Base-by-base conservation (phyloP, 176 grass and related monocot species). In the Tillandsia fasciculata region DNA sequence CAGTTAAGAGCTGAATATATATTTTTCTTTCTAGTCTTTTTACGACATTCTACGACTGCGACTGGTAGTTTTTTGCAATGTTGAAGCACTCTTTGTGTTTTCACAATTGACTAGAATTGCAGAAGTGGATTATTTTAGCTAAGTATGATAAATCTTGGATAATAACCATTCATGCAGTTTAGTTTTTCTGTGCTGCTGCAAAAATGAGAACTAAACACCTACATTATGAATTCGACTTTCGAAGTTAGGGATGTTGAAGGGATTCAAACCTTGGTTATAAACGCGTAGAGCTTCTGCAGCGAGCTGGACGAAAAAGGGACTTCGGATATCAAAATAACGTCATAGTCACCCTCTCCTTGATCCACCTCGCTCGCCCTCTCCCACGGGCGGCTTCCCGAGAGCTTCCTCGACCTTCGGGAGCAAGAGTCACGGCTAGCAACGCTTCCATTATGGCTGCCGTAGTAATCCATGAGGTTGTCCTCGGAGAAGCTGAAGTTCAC, bases 331-430 rank as follows among this genome's bases (percentile, higher is more conserved):
- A 97, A 74, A 73, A 97, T 91, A 24, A 90, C 63, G 24, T 97
- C 89, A n/a, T 92, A 97, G 52, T 89, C 93, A 8, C 77, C 83
- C 64, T 90, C 84, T 68, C 67, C 74, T 59, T 81, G 79, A 28
- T 87, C 84, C 0, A 53, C 74, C 66, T 97, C 89, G 14, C 67
- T 90, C 49, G 86, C 89, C 69, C 93, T 97, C 76, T 90, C 93
- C 77, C 93, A 97, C 63, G 89, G 81, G 7, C 88, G 93, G 81
- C 89, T 97, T 70, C 93, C 93, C 11, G 89, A 97, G 64, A 97
- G 87, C 72, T 97, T 97, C 75, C 86, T 85, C 11, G 93, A 97
- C 66, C 64, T 80, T 53, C 89, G 85, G 14, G 82, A 78, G 17
- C 47, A 71, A 81, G 74, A 70, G 64, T 89, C 89, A 76, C 80